phyloP scores from a whole-genome alignment of 768 basidiomycete species.

The Tylopilus felleus region DNA sequence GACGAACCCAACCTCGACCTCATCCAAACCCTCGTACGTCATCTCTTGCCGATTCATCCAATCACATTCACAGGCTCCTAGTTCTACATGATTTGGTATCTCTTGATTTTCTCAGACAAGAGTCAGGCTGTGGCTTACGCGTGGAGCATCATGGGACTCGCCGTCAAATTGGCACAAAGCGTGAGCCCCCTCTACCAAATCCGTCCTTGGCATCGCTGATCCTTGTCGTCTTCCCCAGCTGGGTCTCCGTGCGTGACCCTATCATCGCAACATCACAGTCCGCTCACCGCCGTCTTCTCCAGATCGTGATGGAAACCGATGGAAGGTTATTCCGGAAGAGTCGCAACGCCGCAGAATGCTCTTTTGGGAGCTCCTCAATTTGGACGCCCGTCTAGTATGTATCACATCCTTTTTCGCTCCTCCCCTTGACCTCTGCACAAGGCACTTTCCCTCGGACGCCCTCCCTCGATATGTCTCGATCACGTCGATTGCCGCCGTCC shows the following conservation, averaged over 20 bases:
- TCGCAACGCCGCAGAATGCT: constrained; percentile 64
- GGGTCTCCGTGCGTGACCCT: constrained; percentile 55
- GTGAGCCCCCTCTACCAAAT: constrained; percentile 39
- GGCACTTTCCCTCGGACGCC: constrained; percentile 70
- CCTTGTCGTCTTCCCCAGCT: constrained; percentile 38
- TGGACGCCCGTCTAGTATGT: constrained; percentile 66
- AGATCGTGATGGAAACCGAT: constrained; percentile 67
- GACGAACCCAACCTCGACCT: constrained; percentile 74
- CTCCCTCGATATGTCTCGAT: constrained; percentile 60
- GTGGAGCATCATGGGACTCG: constrained; percentile 75
- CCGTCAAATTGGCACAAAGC: constrained; percentile 69
- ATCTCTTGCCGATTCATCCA: background rate
- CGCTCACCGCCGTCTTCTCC: constrained; percentile 26
- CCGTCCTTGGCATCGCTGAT: constrained; percentile 3
- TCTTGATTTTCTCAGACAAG: constrained; percentile 70
- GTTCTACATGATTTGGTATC: constrained; percentile 75
- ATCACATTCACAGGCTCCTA: constrained; percentile 38
- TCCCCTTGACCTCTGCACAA: constrained; percentile 26
- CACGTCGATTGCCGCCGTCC: constrained; percentile 61
- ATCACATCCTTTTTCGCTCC: constrained; percentile 13
- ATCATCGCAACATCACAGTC: constrained; percentile 4
- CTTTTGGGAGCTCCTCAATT: constrained; percentile 72
- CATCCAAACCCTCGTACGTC: constrained; percentile 59
- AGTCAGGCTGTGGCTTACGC: constrained; percentile 70
- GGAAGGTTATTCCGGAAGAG: constrained; percentile 69